Conservation (phyloP, 495 filamentous ascomycete genomes). For the Xylaria telfairii region DNA sequence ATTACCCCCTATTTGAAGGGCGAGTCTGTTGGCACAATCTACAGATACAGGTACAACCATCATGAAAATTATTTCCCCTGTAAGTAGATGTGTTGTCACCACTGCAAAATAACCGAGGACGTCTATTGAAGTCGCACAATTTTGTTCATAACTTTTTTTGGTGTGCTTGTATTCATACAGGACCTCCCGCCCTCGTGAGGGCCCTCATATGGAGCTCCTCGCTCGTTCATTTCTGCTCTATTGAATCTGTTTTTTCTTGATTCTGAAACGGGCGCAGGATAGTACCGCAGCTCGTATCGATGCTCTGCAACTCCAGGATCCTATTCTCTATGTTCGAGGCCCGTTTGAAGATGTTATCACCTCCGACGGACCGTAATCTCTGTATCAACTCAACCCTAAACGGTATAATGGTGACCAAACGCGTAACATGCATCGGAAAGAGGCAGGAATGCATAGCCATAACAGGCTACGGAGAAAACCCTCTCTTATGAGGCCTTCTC, state of each 20-base stretch:
- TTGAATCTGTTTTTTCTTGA: constrained; percentile 25
- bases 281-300: constrained; percentile 1
- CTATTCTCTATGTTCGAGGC: constrained; percentile 22
- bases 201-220: neutral
- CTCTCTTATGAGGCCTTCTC: constrained; percentile 33
- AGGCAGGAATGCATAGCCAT: constrained; percentile 35
- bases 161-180: constrained; percentile 20
- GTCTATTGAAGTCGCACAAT: neutral
- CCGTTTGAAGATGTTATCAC: constrained; percentile 7
- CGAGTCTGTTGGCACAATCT: neutral
- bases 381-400: constrained; percentile 21
- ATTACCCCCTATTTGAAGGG: neutral
- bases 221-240: constrained; percentile 20
- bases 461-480: constrained; percentile 24
- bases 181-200: neutral
- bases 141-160: neutral
- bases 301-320: constrained; percentile 15
- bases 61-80: neutral
- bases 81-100: neutral
- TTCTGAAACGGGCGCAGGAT: neutral
- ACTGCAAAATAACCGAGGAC: neutral
- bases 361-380: constrained; percentile 10
- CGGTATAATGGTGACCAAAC: constrained; percentile 18
- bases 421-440: constrained; percentile 32
- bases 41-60: neutral